Conservation (phyloP, 2,329 filamentous ascomycete genomes). For the Cylindrodendrum hubeiense region DNA sequence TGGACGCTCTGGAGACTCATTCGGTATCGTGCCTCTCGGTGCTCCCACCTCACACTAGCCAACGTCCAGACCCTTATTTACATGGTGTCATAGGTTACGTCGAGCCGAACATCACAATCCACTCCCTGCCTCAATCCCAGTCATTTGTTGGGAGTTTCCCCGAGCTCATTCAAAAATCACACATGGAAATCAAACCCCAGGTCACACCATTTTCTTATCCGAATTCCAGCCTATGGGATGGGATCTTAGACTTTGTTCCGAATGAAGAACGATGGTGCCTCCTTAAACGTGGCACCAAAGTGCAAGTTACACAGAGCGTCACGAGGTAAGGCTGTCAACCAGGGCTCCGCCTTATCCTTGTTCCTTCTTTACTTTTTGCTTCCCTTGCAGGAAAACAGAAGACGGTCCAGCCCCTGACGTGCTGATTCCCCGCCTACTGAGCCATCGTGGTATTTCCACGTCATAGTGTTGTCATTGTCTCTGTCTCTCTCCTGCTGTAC, state of each 20-base stretch:
- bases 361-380: not conserved
- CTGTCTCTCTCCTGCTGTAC: not conserved
- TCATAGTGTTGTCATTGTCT: constrained; percentile 13
- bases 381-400: not conserved
- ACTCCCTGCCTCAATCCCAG: constrained; percentile 6
- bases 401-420: not conserved
- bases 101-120: not conserved
- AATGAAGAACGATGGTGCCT: not conserved
- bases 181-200: not conserved
- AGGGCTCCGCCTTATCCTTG: not conserved
- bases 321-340: not conserved
- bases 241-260: not conserved
- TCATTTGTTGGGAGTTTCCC: not conserved
- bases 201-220: not conserved
- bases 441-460: not conserved
- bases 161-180: not conserved
- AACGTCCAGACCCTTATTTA: not conserved
- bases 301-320: not conserved
- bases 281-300: not conserved
- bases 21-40: not conserved
- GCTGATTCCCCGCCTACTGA: not conserved
- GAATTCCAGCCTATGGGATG: not conserved
- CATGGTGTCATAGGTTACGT: constrained; percentile 6
- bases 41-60: not conserved
- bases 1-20: not conserved